These are phyloP conservation scores for Sugiyamaella marilandica DNA, from an alignment of 805 yeast genomes.

Conservation along the genomic window DNA sequence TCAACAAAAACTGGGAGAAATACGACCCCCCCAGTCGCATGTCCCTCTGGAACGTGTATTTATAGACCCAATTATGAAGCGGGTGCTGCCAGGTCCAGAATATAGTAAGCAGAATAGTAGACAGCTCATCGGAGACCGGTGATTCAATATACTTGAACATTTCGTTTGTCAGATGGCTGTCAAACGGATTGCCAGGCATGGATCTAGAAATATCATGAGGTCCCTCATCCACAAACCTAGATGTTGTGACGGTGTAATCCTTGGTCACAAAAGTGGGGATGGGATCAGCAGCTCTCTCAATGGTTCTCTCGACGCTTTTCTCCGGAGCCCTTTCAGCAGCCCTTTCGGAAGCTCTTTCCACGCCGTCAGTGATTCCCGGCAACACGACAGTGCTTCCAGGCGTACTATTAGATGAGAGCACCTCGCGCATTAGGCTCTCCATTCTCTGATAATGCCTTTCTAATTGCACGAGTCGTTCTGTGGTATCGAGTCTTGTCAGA, in stretches of 20 bases:
- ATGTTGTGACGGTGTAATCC: background rate
- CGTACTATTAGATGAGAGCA: background rate
- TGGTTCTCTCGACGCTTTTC: too few species aligned
- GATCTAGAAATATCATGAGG: background rate
- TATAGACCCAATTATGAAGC: conserved; percentile 8
- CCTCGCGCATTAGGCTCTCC: background rate
- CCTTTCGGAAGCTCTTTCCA: too few species aligned
- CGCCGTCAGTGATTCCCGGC: too few species aligned
- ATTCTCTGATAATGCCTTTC: background rate
- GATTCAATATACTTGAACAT: conserved; percentile 3
- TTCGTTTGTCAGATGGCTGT: background rate
- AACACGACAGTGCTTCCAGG: background rate
- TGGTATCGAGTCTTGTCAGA: background rate
- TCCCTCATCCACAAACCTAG: background rate
- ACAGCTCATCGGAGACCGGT: background rate
- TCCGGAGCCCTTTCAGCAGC: too few species aligned
- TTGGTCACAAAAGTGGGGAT: background rate
- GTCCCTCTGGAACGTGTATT: conserved; percentile 6
- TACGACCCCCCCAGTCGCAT: conserved; percentile 7
- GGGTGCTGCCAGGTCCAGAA: conserved; percentile 8
- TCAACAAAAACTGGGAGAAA: conserved; percentile 6
- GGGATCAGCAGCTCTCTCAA: background rate
- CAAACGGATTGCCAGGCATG: conserved; percentile 6
- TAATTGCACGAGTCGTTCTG: background rate
- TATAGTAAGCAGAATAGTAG: background rate